Evolutionary conservation across 2,329 filamentous ascomycete species (phyloP).

Genomic region (Thelonectria olida): DNA sequence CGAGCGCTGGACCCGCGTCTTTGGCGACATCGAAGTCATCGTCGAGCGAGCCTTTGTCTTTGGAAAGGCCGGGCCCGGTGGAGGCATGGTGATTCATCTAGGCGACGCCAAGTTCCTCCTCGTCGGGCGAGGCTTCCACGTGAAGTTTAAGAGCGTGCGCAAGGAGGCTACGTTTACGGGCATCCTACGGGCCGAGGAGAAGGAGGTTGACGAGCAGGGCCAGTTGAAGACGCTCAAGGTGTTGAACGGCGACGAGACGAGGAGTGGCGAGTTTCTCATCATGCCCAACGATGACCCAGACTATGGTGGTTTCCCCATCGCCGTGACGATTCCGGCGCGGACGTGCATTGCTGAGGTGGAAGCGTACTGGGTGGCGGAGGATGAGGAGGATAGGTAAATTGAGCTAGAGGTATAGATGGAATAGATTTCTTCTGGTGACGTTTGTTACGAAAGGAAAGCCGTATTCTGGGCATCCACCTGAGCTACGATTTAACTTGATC

Average conservation of each 20-base stretch:
- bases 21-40: slow-evolving; percentile 46
- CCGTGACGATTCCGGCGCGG: slow-evolving; percentile 61
- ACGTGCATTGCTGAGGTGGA: slow-evolving; percentile 57
- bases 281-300: slow-evolving; percentile 67
- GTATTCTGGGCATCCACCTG: no score
- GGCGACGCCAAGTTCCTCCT: slow-evolving; percentile 47
- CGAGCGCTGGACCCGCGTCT: slow-evolving; percentile 40
- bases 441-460: no score
- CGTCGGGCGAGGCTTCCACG: slow-evolving; percentile 51
- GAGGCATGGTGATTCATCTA: slow-evolving; percentile 50
- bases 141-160: slow-evolving; percentile 43
- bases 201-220: slow-evolving; percentile 46
- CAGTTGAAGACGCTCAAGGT: slow-evolving; percentile 44
- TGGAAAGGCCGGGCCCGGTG: slow-evolving; percentile 49
- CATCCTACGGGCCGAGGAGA: slow-evolving; percentile 48
- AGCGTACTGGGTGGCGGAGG: slow-evolving; percentile 46
- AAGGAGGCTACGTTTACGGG: slow-evolving; percentile 48
- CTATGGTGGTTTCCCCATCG: slow-evolving; percentile 65
- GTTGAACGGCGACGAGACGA: slow-evolving; percentile 53
- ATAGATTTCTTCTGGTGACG: no score
- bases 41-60: slow-evolving; percentile 53
- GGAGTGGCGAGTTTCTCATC: slow-evolving; percentile 56
- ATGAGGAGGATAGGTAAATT: slow-evolving; percentile 36
- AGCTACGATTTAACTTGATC: no score
- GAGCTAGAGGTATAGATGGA: no score